A percentile compares a stretch with the other conserved stretches of the same genome.
Conservation (phyloP, 169 alveolate genomes). For the Perkinsus chesapeaki region DNA sequence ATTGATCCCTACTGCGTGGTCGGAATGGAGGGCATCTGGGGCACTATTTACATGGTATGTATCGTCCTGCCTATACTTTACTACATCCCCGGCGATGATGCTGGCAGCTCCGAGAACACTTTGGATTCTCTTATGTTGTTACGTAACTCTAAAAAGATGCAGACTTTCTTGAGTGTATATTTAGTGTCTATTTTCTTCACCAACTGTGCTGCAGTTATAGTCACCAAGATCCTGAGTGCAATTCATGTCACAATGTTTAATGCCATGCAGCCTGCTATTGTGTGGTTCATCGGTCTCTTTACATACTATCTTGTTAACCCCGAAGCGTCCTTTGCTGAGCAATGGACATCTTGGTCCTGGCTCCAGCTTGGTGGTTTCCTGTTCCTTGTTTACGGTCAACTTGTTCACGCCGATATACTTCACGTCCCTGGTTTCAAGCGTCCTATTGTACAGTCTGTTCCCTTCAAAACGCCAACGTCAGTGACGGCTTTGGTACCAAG, state of each 20-base stretch:
- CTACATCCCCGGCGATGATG: not conserved
- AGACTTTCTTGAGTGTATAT: not conserved
- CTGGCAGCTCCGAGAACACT: not conserved
- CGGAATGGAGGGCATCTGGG: not conserved
- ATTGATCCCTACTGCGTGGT: not conserved
- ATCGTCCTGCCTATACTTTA: not conserved
- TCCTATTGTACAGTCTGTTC: not conserved
- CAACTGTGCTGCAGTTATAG: not conserved
- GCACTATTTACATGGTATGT: not conserved
- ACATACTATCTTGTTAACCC: not conserved
- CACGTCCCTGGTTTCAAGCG: not conserved
- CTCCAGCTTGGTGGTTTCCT: not conserved
- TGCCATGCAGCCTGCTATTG: not conserved
- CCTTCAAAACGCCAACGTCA: not conserved
- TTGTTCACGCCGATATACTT: not conserved
- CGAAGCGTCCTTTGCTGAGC: not conserved
- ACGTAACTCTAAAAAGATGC: not conserved
- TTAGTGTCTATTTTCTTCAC: not conserved
- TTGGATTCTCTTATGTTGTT: not conserved
- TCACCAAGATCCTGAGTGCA: not conserved
- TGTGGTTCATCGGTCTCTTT: not conserved
- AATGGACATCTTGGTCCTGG: not conserved
- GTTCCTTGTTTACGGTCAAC: not conserved
- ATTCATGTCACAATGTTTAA: not conserved
- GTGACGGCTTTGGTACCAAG: not conserved